phyloP scores from a whole-genome alignment of 2,329 filamentous ascomycete species.

The Aureobasidium musti region DNA sequence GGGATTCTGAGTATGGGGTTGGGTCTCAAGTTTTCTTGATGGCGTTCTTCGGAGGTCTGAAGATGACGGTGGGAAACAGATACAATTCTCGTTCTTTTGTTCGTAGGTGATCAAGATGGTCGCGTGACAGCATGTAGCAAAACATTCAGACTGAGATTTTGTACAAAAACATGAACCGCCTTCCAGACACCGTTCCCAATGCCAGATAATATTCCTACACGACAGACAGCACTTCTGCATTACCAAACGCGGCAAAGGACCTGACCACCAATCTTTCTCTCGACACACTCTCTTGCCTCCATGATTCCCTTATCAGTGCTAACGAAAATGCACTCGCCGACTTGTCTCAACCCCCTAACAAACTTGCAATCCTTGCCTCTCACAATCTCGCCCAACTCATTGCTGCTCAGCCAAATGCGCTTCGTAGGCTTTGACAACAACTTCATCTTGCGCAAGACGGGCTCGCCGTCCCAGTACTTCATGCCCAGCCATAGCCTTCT shows the following conservation, averaged over 20 bases:
- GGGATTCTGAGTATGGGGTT: background rate
- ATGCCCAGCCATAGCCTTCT: slow-evolving; percentile 83
- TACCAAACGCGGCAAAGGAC: slow-evolving; percentile 69
- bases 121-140: background rate
- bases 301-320: slow-evolving; percentile 75
- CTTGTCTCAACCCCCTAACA: slow-evolving; percentile 68
- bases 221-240: no score
- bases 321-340: slow-evolving; percentile 82
- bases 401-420: slow-evolving; percentile 65
- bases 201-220: background rate
- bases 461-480: slow-evolving; percentile 84
- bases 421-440: slow-evolving; percentile 74
- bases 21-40: no score
- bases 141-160: background rate
- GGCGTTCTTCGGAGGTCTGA: no score
- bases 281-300: slow-evolving; percentile 79
- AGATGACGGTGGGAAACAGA: no score
- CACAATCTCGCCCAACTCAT: slow-evolving; percentile 64
- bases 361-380: slow-evolving; percentile 67
- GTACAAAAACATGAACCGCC: background rate
- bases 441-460: slow-evolving; percentile 68
- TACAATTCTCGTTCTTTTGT: no score
- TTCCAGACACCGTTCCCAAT: background rate
- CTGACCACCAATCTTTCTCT: slow-evolving; percentile 77
- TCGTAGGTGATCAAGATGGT: background rate